phyloP scores from a whole-genome alignment of 176 grass and related monocot genomes.

The Leersia perrieri region DNA sequence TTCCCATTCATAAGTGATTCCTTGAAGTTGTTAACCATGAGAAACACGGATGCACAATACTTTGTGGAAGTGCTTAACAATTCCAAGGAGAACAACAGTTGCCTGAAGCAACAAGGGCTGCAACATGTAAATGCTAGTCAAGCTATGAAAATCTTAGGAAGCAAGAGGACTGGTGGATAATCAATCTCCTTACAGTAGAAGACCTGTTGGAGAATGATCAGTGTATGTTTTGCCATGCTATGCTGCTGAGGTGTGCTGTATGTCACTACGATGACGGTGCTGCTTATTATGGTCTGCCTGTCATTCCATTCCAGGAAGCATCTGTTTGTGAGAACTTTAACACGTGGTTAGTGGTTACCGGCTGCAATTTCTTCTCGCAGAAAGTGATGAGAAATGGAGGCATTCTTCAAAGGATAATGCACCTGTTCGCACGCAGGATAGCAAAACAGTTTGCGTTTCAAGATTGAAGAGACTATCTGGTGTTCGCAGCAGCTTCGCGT shows the following conservation, averaged over 20 bases:
- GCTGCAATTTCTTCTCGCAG: not conserved
- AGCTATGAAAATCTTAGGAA: constrained; percentile 61
- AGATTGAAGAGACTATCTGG: not conserved
- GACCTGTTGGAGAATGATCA: not conserved
- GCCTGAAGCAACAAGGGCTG: constrained; percentile 45
- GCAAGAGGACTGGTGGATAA: constrained; percentile 38
- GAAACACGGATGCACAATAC: constrained; percentile 33
- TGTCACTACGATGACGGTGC: not conserved
- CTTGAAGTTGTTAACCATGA: constrained; percentile 62
- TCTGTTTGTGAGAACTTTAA: not conserved
- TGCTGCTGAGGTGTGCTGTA: not conserved
- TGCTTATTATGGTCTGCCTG: not conserved
- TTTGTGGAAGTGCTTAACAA: constrained; percentile 58
- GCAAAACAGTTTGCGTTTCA: not conserved
- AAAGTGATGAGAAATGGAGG: not conserved
- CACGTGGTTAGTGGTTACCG: not conserved
- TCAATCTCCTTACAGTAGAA: not conserved
- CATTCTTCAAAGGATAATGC: not conserved
- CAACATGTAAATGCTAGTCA: constrained; percentile 63
- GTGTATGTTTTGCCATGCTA: not conserved
- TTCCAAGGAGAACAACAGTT: constrained; percentile 22
- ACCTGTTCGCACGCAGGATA: not conserved
- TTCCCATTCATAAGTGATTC: constrained; percentile 70
- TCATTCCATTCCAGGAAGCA: not conserved
- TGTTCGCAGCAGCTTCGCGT: not conserved